Base-by-base conservation (phyloP, 257 asterid species). In the Przewalskia tangutica region DNA sequence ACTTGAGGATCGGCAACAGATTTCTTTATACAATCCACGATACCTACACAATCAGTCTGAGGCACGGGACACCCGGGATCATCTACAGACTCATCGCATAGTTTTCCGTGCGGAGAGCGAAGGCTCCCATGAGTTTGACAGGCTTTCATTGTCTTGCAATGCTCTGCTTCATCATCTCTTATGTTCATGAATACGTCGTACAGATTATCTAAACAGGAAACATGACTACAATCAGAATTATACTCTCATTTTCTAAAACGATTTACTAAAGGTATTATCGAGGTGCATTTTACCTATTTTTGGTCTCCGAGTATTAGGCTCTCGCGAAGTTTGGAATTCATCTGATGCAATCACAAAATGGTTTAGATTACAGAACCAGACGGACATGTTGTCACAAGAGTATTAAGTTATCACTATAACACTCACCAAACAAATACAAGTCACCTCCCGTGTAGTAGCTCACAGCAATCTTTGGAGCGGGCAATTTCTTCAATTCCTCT, bases 81-180 rank as follows among this genome's bases (percentile, higher is more conserved):
- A 7, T 90, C 94, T 13, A 87, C 90, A 59, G 44, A 4, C n/a
- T 50, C 89, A 51, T 34, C 82, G 0, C 36, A 85, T 27, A 82
- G 9, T 82, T 62, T 66, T 0, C 96, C 85, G 88, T 95, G 99
- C 18, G 99, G 99, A 50, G 99, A 95, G 34, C 92, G 93, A 78
- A 95, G 95, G 89, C 90, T 90, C 34, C 98, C 98, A 3, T 88
- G 97, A 59, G 92, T 92, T 81, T 95, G 99, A 77, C 99, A 95
- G 10, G 97, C 97, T 89, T 91, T 94, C 99, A 95, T 95, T 6
- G 99, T 95, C 92, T 95, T 95, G 73, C 99, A 96, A 82, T 96
- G 99, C 83, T 96, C 98, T 17, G 98, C 98, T 90, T 96, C 98
- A 42, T 96, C 98, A 0, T 94, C 98, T 91, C 98, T 92, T 42